These are phyloP conservation scores for Cutaneotrichosporon mucoides DNA, from an alignment of 1,284 basidiomycete genomes.

Conservation along the genomic window DNA sequence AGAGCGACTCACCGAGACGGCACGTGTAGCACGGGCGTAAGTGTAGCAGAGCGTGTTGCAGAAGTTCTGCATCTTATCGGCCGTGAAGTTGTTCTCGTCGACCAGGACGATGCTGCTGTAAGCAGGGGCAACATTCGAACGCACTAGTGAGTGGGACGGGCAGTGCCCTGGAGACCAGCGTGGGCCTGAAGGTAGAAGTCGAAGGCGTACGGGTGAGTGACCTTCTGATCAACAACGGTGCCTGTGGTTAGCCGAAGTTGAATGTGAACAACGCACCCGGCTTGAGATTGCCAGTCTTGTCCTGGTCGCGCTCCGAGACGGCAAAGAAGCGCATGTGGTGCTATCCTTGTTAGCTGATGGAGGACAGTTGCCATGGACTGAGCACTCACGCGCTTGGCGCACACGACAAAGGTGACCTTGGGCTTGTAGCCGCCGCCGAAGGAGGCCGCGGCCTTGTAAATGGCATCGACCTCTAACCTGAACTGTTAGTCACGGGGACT, in stretches of 20 bases:
- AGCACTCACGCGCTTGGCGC: slow-evolving; percentile 34
- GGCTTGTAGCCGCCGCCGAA: slow-evolving; percentile 37
- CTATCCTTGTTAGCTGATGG: no score
- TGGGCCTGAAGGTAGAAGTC: slow-evolving; percentile 48
- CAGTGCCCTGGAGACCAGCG: slow-evolving; percentile 47
- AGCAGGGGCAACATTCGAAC: no score
- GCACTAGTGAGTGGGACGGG: slow-evolving; percentile 50
- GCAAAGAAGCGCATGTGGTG: slow-evolving; percentile 52
- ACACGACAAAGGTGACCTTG: slow-evolving; percentile 48
- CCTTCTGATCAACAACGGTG: slow-evolving; percentile 46
- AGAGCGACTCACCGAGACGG: slow-evolving; percentile 38
- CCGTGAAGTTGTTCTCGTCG: slow-evolving; percentile 38
- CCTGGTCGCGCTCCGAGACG: slow-evolving; percentile 34
- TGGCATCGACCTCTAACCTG: slow-evolving; percentile 34
- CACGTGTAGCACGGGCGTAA: slow-evolving; percentile 48
- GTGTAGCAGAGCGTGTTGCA: slow-evolving; percentile 48
- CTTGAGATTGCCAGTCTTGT: slow-evolving; percentile 50
- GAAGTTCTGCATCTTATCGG: slow-evolving; percentile 42
- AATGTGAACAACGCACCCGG: slow-evolving; percentile 17
- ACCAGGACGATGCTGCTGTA: slow-evolving; percentile 23
- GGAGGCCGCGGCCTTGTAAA: slow-evolving; percentile 29
- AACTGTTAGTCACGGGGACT: no score
- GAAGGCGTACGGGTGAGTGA: slow-evolving; percentile 50
- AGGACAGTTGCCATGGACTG: no score
- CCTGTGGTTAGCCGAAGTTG: slow-evolving; percentile 5